Evolutionary conservation across 2,329 filamentous ascomycete species (phyloP).

Genomic region (Exophiala xenobiotica): DNA sequence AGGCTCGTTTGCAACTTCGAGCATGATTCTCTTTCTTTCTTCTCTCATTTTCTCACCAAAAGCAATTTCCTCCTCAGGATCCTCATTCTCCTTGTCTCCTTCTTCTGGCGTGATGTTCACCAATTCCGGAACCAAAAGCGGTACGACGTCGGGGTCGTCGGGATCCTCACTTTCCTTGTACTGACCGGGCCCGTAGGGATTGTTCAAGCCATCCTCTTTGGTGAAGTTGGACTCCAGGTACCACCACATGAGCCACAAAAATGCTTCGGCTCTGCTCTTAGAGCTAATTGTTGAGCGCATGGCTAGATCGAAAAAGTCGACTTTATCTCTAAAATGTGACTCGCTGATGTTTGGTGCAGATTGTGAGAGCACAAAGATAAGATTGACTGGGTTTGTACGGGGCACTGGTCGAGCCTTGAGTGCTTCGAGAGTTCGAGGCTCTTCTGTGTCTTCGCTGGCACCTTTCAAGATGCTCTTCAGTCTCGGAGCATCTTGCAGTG

Average conservation of each 20-base stretch:
- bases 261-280: conserved; percentile 77
- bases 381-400: conserved; percentile 94
- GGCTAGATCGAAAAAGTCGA: conserved; percentile 94
- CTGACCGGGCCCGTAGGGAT: conserved; percentile 72
- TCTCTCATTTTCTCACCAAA: conserved; percentile 50
- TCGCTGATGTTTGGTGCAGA: conserved; percentile 90
- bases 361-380: conserved; percentile 91
- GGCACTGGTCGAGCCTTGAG: conserved; percentile 68
- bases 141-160: conserved; percentile 43
- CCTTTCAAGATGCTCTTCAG: conserved; percentile 97
- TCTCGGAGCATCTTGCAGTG: conserved; percentile 91
- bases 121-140: conserved; percentile 49
- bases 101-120: conserved; percentile 50
- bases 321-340: conserved; percentile 77
- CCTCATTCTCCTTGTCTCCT: conserved; percentile 51
- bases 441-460: conserved; percentile 83
- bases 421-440: conserved; percentile 79
- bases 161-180: conserved; percentile 29
- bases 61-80: conserved; percentile 48
- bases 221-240: conserved; percentile 89
- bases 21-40: conserved; percentile 50
- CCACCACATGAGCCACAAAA: conserved; percentile 99
- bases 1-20: conserved; percentile 40
- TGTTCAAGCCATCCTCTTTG: conserved; percentile 79
- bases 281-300: conserved; percentile 87